Evolutionary conservation across 1,139 yeast species (phyloP).

Genomic region (Diutina catenulata): DNA sequence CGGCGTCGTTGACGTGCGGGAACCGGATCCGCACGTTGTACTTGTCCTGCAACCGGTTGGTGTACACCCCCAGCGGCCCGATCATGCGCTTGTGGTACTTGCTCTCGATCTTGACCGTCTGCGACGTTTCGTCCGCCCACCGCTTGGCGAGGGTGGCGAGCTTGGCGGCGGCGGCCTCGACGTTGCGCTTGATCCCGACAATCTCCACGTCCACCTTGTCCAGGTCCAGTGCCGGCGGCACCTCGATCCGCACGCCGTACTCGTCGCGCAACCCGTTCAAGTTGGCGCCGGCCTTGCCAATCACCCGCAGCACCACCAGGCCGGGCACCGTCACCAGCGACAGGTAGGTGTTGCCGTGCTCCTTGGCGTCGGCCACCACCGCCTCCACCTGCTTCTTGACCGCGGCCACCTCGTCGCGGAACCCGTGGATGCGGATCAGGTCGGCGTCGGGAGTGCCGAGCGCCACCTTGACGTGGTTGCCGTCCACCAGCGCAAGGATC

Average conservation of each 20-base stretch:
- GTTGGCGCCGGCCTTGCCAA: slow-evolving; percentile 81
- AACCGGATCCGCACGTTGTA: slow-evolving; percentile 76
- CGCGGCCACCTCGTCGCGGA: slow-evolving; percentile 40
- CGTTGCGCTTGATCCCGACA: slow-evolving; percentile 71
- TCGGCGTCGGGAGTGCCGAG: slow-evolving; percentile 32
- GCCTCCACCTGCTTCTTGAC: slow-evolving; percentile 42
- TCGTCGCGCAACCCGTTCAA: slow-evolving; percentile 63
- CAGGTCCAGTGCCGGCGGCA: slow-evolving; percentile 21
- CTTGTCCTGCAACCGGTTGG: slow-evolving; percentile 79
- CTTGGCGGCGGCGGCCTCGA: slow-evolving; percentile 57
- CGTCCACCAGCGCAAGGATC: slow-evolving; percentile 28
- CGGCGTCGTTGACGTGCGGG: slow-evolving; percentile 32
- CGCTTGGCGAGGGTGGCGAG: slow-evolving; percentile 52
- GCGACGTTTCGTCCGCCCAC: slow-evolving; percentile 73
- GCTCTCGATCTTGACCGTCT: slow-evolving; percentile 56
- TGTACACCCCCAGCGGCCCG: slow-evolving; percentile 76
- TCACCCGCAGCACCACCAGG: slow-evolving; percentile 60
- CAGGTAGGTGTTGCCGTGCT: slow-evolving; percentile 44
- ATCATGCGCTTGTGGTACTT: slow-evolving; percentile 75
- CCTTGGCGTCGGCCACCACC: slow-evolving; percentile 46
- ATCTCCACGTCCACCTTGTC: slow-evolving; percentile 45
- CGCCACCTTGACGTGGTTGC: slow-evolving; percentile 27
- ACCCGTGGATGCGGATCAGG: slow-evolving; percentile 54
- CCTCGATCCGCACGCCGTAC: slow-evolving; percentile 69
- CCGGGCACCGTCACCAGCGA: slow-evolving; percentile 49